Evolutionary conservation across 179 eudicot species (phyloP).

Genomic region (Nepenthes alata): DNA sequence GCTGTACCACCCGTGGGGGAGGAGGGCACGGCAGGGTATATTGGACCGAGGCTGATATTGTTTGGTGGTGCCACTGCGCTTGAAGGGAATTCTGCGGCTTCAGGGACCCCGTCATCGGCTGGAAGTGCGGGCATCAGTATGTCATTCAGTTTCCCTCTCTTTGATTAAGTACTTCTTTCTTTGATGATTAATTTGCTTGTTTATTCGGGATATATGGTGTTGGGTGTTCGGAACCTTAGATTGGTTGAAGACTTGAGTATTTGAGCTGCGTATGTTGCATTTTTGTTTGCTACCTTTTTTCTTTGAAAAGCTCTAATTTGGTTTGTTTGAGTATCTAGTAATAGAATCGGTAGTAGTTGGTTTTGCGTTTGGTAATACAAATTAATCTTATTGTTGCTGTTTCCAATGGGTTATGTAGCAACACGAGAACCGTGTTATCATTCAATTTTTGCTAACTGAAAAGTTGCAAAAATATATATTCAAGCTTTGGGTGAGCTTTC

Average conservation of each 20-base stretch:
- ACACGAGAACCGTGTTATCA: too few species aligned
- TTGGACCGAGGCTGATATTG: conserved; percentile 79
- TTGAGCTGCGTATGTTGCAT: background rate
- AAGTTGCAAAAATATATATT: too few species aligned
- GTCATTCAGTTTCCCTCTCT: conserved; percentile 13
- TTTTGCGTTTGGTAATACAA: background rate
- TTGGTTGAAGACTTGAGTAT: background rate
- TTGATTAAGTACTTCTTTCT: background rate
- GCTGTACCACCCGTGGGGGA: conserved; percentile 81
- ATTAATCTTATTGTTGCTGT: background rate
- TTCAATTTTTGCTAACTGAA: too few species aligned
- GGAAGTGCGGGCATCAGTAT: conserved; percentile 97
- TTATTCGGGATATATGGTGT: too few species aligned
- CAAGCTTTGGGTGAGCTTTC: too few species aligned
- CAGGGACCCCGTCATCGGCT: conserved; percentile 87
- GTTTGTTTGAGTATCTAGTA: background rate
- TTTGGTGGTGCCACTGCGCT: conserved; percentile 98
- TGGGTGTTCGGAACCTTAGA: background rate
- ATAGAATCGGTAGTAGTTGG: background rate
- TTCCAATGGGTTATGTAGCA: too few species aligned
- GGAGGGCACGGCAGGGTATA: conserved; percentile 58
- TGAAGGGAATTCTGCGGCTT: conserved; percentile 73
- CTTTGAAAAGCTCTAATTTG: background rate
- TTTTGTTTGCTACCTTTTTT: too few species aligned
- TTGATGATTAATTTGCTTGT: background rate